Conservation (phyloP, 371 early-diverging fungal species). For the Coemansia sp. region DNA sequence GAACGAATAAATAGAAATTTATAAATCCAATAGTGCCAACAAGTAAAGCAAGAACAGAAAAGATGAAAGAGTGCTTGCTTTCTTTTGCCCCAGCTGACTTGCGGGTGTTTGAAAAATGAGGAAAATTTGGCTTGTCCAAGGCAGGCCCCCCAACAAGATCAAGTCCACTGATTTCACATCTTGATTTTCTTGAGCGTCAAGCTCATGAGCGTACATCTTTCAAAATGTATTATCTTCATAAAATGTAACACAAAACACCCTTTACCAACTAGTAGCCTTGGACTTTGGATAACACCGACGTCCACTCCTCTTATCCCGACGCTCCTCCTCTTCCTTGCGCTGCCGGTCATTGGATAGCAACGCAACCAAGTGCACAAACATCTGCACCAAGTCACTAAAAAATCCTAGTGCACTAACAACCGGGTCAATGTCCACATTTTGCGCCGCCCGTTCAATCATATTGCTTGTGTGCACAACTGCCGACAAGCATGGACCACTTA, state of each 20-base stretch:
- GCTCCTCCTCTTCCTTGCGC: constrained; percentile 3
- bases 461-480: constrained; percentile 28
- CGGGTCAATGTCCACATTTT: constrained; percentile 17
- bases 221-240: too few species aligned
- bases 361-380: constrained; percentile 13
- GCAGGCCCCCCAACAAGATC: not conserved
- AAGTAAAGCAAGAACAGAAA: not conserved
- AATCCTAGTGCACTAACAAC: constrained; percentile 14
- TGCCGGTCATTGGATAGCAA: constrained; percentile 8
- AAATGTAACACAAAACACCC: too few species aligned
- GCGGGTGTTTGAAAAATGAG: not conserved
- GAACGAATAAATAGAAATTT: not conserved
- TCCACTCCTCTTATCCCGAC: too few species aligned
- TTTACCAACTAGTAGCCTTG: too few species aligned
- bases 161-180: not conserved
- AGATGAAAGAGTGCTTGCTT: not conserved
- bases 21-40: not conserved
- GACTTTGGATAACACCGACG: too few species aligned
- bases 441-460: constrained; percentile 17
- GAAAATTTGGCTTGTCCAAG: not conserved
- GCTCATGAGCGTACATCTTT: too few species aligned
- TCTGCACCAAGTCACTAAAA: constrained; percentile 12
- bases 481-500: constrained; percentile 20
- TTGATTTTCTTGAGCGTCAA: not conserved
- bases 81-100: not conserved